Evolutionary conservation across 1,284 basidiomycete genomes (phyloP).

Genomic region (Pisolithus thermaeus): DNA sequence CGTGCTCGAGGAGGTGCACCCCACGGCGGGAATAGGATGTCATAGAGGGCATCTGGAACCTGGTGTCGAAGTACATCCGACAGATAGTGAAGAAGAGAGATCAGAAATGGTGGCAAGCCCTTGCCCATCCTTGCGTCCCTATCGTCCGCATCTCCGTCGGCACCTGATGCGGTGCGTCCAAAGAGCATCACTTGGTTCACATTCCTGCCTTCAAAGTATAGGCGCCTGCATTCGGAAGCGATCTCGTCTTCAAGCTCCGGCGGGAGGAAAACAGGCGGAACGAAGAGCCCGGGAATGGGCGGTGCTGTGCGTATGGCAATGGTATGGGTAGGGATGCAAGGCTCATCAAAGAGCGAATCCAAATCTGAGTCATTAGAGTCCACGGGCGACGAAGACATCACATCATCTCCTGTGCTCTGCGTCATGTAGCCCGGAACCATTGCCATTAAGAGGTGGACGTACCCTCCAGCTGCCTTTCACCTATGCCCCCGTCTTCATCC

Average conservation of each 20-base stretch:
- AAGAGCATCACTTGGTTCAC: slow-evolving; percentile 79
- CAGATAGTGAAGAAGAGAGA: slow-evolving; percentile 47
- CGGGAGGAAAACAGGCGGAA: slow-evolving; percentile 47
- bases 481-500: not conserved
- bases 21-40: slow-evolving; percentile 46
- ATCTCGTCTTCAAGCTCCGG: slow-evolving; percentile 44
- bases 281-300: slow-evolving; percentile 57
- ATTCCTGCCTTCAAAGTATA: slow-evolving; percentile 47
- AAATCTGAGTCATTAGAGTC: slow-evolving; percentile 22
- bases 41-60: slow-evolving; percentile 43
- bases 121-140: slow-evolving; percentile 19
- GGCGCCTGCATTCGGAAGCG: slow-evolving; percentile 47
- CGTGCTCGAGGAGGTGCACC: slow-evolving; percentile 42
- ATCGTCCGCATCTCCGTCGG: slow-evolving; percentile 11
- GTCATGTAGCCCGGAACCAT: not conserved
- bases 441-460: not conserved
- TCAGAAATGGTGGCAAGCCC: slow-evolving; percentile 51
- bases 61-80: slow-evolving; percentile 41
- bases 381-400: not conserved
- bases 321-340: slow-evolving; percentile 9
- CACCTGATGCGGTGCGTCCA: slow-evolving; percentile 36
- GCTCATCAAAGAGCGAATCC: slow-evolving; percentile 40
- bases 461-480: not conserved
- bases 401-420: not conserved
- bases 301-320: slow-evolving; percentile 34